These are phyloP conservation scores for Solanum bulbocastanum DNA, from an alignment of 257 asterid species.

Conservation along the genomic window DNA sequence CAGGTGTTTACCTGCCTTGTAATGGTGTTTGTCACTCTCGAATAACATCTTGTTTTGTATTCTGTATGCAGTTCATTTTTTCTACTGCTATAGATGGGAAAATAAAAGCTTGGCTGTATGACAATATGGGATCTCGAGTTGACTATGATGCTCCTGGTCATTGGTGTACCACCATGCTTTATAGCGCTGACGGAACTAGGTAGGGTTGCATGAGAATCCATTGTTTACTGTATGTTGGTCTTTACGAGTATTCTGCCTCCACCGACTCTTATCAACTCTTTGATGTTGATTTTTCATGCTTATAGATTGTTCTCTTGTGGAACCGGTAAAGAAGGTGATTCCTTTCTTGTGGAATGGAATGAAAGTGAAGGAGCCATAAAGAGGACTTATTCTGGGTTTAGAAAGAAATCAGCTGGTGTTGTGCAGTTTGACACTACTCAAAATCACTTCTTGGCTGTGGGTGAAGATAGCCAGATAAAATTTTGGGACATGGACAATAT, in stretches of 20 bases:
- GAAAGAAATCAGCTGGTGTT: constrained; percentile 71
- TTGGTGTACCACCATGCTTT: constrained; percentile 94
- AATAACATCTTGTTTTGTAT: not conserved
- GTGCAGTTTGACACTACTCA: constrained; percentile 94
- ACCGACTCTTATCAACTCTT: not conserved
- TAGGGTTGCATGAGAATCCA: constrained; percentile 13
- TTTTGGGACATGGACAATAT: constrained; percentile 96
- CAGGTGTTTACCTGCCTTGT: not conserved
- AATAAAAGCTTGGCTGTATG: constrained; percentile 97
- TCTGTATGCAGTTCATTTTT: constrained; percentile 69
- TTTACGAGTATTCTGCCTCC: not conserved
- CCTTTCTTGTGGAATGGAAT: constrained; percentile 96
- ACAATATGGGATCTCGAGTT: constrained; percentile 90
- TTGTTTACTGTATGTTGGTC: not conserved
- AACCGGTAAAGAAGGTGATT: constrained; percentile 94
- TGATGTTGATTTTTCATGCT: constrained; percentile 2
- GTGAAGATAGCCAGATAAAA: constrained; percentile 90
- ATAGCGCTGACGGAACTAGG: constrained; percentile 98
- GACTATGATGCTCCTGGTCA: constrained; percentile 99
- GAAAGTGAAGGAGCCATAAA: constrained; percentile 98
- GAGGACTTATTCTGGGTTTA: constrained; percentile 76
- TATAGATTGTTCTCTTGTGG: constrained; percentile 97
- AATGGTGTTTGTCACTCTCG: not conserved
- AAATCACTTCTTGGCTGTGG: constrained; percentile 91
- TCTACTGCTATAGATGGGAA: constrained; percentile 97